Evolutionary conservation across 495 filamentous ascomycete species (phyloP).

Genomic region (Tuber melanosporum): DNA sequence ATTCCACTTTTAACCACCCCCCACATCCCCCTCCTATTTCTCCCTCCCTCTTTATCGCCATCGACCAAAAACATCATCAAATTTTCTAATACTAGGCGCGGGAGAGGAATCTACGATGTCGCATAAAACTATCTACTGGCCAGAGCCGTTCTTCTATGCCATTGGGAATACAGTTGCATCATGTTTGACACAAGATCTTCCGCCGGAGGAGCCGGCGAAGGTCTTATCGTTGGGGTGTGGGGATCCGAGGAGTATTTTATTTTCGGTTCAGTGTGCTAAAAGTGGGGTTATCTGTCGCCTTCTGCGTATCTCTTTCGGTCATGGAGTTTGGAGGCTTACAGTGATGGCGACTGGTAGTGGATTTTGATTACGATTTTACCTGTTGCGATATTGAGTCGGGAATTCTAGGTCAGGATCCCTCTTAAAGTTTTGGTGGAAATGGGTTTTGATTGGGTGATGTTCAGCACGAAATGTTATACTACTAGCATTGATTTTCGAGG

Average conservation of each 20-base stretch:
- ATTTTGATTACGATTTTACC: constrained; percentile 43
- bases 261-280: constrained; percentile 42
- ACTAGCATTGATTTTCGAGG: constrained; percentile 47
- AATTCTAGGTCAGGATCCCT: constrained; percentile 46
- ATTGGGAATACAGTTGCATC: constrained; percentile 51
- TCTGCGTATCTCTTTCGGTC: background rate
- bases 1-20: background rate
- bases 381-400: constrained; percentile 50
- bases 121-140: constrained; percentile 19
- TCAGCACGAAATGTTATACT: constrained; percentile 52
- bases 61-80: background rate
- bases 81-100: background rate
- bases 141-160: constrained; percentile 45
- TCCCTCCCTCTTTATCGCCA: background rate
- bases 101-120: constrained; percentile 18
- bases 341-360: constrained; percentile 9
- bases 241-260: constrained; percentile 51
- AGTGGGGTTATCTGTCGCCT: constrained; percentile 3
- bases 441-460: constrained; percentile 1
- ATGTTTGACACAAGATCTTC: constrained; percentile 48
- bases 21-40: background rate
- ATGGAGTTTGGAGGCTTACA: background rate
- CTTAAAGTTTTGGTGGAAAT: background rate
- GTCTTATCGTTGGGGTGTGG: constrained; percentile 53
- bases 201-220: constrained; percentile 46